phyloP scores from a whole-genome alignment of 2,329 filamentous ascomycete genomes.

The Didymella exigua region DNA sequence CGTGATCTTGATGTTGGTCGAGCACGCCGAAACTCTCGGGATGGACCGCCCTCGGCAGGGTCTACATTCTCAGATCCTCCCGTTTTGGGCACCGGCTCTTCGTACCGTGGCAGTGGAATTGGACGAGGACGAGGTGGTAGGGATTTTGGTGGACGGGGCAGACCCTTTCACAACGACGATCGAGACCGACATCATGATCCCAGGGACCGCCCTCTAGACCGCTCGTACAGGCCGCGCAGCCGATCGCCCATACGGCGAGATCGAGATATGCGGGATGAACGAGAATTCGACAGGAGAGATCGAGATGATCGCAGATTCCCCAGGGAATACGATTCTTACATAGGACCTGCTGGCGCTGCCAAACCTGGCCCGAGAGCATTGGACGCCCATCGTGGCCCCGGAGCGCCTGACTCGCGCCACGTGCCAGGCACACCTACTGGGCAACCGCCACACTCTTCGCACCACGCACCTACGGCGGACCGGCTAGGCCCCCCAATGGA shows the following conservation, averaged over 20 bases:
- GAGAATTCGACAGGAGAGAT: slow-evolving; percentile 48
- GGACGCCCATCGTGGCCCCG: slow-evolving; percentile 41
- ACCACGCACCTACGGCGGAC: slow-evolving; percentile 42
- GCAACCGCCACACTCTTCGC: slow-evolving; percentile 39
- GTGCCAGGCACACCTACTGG: slow-evolving; percentile 43
- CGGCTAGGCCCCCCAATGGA: slow-evolving; percentile 39
- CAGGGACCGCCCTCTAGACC: slow-evolving; percentile 40
- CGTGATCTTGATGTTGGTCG: slow-evolving; percentile 70
- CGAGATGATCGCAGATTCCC: slow-evolving; percentile 52
- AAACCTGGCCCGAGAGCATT: slow-evolving; percentile 38
- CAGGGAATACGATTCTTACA: slow-evolving; percentile 54
- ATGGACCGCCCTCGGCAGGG: slow-evolving; percentile 73
- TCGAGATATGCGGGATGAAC: slow-evolving; percentile 50
- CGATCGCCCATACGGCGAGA: slow-evolving; percentile 64
- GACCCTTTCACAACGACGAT: slow-evolving; percentile 54
- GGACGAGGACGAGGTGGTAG: slow-evolving; percentile 56
- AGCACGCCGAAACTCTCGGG: slow-evolving; percentile 70
- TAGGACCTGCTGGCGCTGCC: slow-evolving; percentile 39
- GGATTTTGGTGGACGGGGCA: slow-evolving; percentile 49
- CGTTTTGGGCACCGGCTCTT: slow-evolving; percentile 61
- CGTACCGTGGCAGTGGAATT: slow-evolving; percentile 61
- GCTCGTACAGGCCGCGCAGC: slow-evolving; percentile 65
- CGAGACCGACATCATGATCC: slow-evolving; percentile 57
- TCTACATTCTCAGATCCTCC: slow-evolving; percentile 71
- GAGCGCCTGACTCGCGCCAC: slow-evolving; percentile 38